Evolutionary conservation across 345 rosid species (phyloP).

Genomic region (Lagerstroemia speciosa): DNA sequence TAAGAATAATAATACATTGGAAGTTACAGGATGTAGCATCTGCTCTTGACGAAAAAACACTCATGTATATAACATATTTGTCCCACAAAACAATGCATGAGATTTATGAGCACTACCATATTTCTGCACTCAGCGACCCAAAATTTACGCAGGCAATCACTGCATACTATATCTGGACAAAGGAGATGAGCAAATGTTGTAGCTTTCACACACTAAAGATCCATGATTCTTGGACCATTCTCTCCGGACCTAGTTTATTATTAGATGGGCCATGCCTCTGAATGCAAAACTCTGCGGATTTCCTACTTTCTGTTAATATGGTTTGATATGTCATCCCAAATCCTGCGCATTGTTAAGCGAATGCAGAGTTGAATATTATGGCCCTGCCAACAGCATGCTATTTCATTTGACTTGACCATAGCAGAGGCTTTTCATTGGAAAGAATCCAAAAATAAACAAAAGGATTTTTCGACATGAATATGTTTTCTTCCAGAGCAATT

Average conservation of each 20-base stretch:
- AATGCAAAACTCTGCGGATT: background rate
- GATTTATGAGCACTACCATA: background rate
- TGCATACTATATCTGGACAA: background rate
- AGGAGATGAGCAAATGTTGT: background rate
- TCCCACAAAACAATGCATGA: background rate
- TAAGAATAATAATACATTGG: background rate
- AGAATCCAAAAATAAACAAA: background rate
- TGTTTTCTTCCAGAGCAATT: background rate
- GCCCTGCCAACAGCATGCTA: background rate
- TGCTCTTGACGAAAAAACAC: background rate
- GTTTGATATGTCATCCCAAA: background rate
- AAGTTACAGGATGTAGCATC: background rate
- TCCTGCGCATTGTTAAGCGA: background rate
- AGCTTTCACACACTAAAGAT: background rate
- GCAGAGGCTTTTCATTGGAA: no score
- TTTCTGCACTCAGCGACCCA: background rate
- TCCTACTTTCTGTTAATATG: background rate
- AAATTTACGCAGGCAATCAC: background rate
- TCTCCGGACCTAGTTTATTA: background rate
- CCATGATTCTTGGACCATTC: background rate
- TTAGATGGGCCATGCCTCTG: background rate
- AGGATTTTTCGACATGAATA: background rate
- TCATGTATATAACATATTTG: no score
- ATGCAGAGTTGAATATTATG: background rate
- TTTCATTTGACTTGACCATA: background rate